Conservation (phyloP, 169 alveolate species). For the Plasmodium berghei region DNA sequence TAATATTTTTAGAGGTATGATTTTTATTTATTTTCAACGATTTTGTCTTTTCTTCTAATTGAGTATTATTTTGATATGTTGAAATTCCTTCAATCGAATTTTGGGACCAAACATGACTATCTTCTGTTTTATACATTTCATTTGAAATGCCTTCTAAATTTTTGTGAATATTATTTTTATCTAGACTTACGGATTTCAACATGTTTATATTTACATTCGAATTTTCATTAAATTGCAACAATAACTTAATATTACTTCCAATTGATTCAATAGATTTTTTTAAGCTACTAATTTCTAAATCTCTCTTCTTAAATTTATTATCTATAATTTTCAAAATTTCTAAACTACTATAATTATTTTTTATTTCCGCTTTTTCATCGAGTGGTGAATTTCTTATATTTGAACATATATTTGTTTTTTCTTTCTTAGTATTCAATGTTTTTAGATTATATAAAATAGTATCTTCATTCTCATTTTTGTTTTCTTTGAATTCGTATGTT, state of each 20-base stretch:
- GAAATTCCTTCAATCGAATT: too few relatives aligned
- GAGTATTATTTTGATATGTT: too few relatives aligned
- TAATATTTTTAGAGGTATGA: too few relatives aligned
- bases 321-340: slow-evolving; percentile 1
- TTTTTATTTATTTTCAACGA: too few relatives aligned
- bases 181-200: too few relatives aligned
- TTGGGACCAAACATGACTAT: too few relatives aligned
- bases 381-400: neutral
- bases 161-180: too few relatives aligned
- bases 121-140: too few relatives aligned
- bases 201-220: neutral
- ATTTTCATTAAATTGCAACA: neutral
- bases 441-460: neutral
- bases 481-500: too few relatives aligned
- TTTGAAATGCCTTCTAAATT: too few relatives aligned
- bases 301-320: slow-evolving; percentile 18
- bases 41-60: too few relatives aligned
- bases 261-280: slow-evolving; percentile 3
- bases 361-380: neutral
- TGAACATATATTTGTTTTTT: neutral
- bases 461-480: neutral
- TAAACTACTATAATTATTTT: neutral
- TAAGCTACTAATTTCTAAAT: slow-evolving; percentile 13
- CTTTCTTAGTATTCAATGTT: neutral
- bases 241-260: slow-evolving; percentile 21